Evolutionary conservation across 2,329 filamentous ascomycete genomes (phyloP).

Genomic region (Talaromyces sp.): DNA sequence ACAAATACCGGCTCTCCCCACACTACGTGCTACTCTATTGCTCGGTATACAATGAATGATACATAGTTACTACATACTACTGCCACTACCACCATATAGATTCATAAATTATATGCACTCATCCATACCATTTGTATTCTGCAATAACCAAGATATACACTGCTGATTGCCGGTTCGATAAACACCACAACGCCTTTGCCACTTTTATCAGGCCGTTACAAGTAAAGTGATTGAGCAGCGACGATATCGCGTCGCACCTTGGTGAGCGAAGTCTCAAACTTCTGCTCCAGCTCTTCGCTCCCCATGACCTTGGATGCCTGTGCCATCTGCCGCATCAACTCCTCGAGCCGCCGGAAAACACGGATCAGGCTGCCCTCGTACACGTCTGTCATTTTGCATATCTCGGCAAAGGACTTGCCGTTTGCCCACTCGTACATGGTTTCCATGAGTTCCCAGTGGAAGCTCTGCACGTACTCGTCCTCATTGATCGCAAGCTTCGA

Average conservation of each 20-base stretch:
- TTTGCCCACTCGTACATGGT: constrained; percentile 90
- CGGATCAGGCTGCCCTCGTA: constrained; percentile 97
- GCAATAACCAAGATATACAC: background rate
- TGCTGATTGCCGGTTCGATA: background rate
- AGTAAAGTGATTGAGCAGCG: constrained; percentile 86
- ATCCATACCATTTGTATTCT: background rate
- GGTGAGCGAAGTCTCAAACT: constrained; percentile 80
- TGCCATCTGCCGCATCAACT: constrained; percentile 89
- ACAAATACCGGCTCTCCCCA: background rate
- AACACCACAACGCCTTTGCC: background rate
- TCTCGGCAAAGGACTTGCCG: constrained; percentile 83
- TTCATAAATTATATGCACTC: background rate
- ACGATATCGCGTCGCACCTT: constrained; percentile 94
- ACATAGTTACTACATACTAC: background rate
- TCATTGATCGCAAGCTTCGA: constrained; percentile 93
- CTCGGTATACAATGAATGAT: too few species aligned
- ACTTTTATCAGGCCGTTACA: constrained; percentile 49
- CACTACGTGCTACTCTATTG: background rate
- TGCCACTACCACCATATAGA: background rate
- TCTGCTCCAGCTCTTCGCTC: constrained; percentile 84
- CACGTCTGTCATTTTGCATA: constrained; percentile 99
- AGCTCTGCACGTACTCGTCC: constrained; percentile 81
- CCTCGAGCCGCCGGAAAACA: constrained; percentile 90
- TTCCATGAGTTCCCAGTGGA: constrained; percentile 97
- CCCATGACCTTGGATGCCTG: constrained; percentile 98